Base-by-base conservation (phyloP, 495 filamentous ascomycete genomes). In the Hamigera avellanea region DNA sequence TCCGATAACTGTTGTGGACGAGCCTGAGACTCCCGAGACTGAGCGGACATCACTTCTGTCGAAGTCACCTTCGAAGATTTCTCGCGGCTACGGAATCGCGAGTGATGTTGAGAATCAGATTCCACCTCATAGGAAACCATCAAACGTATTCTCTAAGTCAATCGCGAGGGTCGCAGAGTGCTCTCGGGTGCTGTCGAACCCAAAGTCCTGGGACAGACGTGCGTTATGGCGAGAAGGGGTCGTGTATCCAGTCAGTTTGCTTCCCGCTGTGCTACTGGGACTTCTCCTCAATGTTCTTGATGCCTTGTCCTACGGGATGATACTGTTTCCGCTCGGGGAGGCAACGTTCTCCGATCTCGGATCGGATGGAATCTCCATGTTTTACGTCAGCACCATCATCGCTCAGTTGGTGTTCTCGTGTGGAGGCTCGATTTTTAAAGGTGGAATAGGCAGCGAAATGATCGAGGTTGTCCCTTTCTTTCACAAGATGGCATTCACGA, bases 381-480 rank as follows among this genome's bases (percentile, higher is more conserved):
- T 95, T 62, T 98, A 95, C 52, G 82, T 98, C 43, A 95, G 88
- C 64, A 93, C 85, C 39, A 95, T 98, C 42, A 72, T 98, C 16
- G 80, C 93, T 1, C 91, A 98, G 50, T 56, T 98, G 31, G 81
- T 85, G n/a, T 96, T 88, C 56, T 95, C 89, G 1, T 71, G 68
- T 36, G 72, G 76, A 4, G 83, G 85, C 5, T 94, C 86, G 50
- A 75, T 84, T 16, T 98, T 98, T 62, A 80, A 77, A 46, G 89
- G 91, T 9, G 91, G 83, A 6, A 77, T 96, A 46, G 91, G 91
- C 15, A 95, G 88, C n/a, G 91, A 96, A 53, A 81, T 96, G 80
- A 96, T 96, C 40, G 89, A 96, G 63, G 86, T 96, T 6, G 87
- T 96, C 6, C 89, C 89, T 2, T 96, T 95, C 59, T 95, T 95